Conservation (phyloP, 257 asterid species). For the Thymus mandschuricus region DNA sequence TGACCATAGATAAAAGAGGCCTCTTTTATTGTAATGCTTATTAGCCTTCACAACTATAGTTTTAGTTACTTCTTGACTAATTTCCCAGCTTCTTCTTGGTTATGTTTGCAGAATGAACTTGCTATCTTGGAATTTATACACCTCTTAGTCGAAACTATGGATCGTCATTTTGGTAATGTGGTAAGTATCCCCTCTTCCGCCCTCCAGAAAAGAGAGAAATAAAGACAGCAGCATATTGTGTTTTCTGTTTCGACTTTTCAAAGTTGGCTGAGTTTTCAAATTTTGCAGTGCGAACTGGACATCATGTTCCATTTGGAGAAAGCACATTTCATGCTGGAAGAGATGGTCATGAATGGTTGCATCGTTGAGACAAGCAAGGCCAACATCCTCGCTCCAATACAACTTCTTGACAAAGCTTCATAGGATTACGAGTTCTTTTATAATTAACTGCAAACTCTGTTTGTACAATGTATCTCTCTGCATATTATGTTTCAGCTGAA, state of each 20-base stretch:
- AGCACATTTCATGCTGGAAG: slow-evolving; percentile 99
- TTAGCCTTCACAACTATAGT: not conserved
- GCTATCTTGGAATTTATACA: slow-evolving; percentile 95
- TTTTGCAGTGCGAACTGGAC: slow-evolving; percentile 85
- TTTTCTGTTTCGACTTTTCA: not conserved
- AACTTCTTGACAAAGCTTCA: slow-evolving; percentile 82
- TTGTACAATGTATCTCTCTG: slow-evolving; percentile 9
- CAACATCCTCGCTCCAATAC: slow-evolving; percentile 76
- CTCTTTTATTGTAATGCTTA: not conserved
- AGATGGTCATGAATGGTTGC: slow-evolving; percentile 98
- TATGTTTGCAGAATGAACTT: slow-evolving; percentile 79
- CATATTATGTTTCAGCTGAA: slow-evolving; percentile 23
- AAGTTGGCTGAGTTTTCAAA: slow-evolving; percentile 9
- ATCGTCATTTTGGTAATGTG: slow-evolving; percentile 99
- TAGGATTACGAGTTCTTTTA: slow-evolving; percentile 27
- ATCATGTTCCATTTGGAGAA: slow-evolving; percentile 97
- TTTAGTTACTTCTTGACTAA: not conserved
- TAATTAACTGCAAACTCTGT: not conserved
- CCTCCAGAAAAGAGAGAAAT: not conserved
- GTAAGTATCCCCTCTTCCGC: slow-evolving; percentile 38
- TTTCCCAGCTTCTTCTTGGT: slow-evolving; percentile 11
- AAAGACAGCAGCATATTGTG: not conserved
- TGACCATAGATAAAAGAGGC: too few species aligned
- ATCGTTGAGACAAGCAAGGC: slow-evolving; percentile 90
- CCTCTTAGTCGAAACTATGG: slow-evolving; percentile 97